Percentiles rank a stretch among this genome's conserved stretches.
Evolutionary conservation across 352 stramenopile genomes (phyloP).

Genomic region (Pythium pectinolyticum): DNA sequence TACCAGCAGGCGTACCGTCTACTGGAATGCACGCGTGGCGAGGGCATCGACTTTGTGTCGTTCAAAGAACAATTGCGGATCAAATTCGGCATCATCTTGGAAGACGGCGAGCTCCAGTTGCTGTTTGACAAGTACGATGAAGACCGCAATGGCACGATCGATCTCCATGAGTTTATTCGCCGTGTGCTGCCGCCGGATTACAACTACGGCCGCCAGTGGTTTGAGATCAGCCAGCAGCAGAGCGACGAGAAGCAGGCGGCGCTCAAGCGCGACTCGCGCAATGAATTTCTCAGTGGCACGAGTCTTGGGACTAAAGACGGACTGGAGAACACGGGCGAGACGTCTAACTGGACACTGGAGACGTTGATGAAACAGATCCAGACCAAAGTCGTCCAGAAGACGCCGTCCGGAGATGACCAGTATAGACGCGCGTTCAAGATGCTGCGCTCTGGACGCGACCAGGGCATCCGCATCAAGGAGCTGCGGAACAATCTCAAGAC

Average conservation of each 20-base stretch:
- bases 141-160: constrained; percentile 75
- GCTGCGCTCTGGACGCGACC: constrained; percentile 61
- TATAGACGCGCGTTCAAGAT: constrained; percentile 82
- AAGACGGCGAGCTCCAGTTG: constrained; percentile 65
- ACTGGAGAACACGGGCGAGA: constrained; percentile 44
- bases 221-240: constrained; percentile 70
- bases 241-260: constrained; percentile 54
- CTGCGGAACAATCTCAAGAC: constrained; percentile 77
- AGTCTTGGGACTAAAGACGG: constrained; percentile 30
- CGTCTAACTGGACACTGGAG: constrained; percentile 65
- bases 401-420: constrained; percentile 71
- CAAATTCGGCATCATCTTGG: constrained; percentile 80
- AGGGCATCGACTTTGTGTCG: constrained; percentile 76
- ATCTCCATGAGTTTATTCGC: constrained; percentile 82
- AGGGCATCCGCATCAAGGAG: constrained; percentile 68
- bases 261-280: constrained; percentile 60
- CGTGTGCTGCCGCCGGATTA: constrained; percentile 76
- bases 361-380: constrained; percentile 74
- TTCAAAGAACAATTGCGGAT: constrained; percentile 74
- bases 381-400: constrained; percentile 77
- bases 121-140: constrained; percentile 88
- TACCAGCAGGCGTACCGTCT: constrained; percentile 86
- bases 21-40: constrained; percentile 65
- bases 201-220: constrained; percentile 73
- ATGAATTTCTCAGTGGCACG: constrained; percentile 57